Evolutionary conservation across 169 alveolate genomes (phyloP).

Genomic region (Plasmodium cynomolgi): DNA sequence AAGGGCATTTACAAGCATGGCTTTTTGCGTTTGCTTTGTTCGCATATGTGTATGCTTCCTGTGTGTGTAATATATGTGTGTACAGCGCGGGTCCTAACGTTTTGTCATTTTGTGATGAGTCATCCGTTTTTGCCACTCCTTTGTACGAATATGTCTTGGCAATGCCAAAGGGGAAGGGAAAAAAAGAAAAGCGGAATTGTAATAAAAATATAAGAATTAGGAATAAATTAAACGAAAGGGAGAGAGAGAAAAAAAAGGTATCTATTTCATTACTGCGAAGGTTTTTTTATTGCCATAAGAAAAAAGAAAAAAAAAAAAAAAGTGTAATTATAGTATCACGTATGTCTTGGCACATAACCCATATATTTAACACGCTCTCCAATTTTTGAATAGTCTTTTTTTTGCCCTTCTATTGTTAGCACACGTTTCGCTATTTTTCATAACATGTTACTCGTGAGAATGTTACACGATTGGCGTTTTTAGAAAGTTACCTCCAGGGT

Average conservation of each 20-base stretch:
- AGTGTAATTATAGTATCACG: background rate
- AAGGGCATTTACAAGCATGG: background rate
- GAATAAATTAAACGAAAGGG: background rate
- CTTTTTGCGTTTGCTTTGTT: background rate
- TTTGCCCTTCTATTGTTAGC: background rate
- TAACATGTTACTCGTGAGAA: background rate
- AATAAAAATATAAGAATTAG: background rate
- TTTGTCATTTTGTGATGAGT: background rate
- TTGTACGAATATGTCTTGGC: background rate
- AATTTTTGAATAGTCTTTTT: background rate
- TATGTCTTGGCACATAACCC: background rate
- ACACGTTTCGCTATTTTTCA: background rate
- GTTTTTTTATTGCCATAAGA: background rate
- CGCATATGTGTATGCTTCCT: background rate
- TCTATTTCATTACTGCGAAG: background rate
- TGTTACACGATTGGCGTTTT: background rate
- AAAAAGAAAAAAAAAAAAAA: background rate
- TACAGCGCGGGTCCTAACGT: background rate
- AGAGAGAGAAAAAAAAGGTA: background rate
- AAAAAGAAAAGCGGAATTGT: slow-evolving; percentile 1
- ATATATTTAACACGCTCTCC: slow-evolving; percentile 10
- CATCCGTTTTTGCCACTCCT: background rate
- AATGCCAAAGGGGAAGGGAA: background rate
- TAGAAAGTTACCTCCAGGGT: slow-evolving; percentile 8
- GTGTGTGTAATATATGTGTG: background rate